phyloP scores from a whole-genome alignment of 192 early-diverging fungal genomes.

The Backusella circina region DNA sequence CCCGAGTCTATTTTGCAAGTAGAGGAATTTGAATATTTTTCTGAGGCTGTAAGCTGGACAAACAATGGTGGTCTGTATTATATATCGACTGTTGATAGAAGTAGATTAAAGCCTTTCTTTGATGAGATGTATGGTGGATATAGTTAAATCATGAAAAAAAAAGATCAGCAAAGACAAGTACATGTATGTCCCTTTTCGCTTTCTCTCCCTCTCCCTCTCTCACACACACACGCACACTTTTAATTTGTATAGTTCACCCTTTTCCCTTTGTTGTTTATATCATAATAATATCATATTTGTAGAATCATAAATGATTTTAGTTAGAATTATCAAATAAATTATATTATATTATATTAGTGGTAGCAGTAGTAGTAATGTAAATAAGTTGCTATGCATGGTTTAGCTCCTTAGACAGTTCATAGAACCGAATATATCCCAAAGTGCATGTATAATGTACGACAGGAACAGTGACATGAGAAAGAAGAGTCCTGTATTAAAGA shows the following conservation, averaged over 20 bases:
- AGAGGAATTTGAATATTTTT: conserved; percentile 61
- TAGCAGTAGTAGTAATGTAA: background rate
- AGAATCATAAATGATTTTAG: background rate
- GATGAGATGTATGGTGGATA: conserved; percentile 15
- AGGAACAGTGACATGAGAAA: conserved; percentile 8
- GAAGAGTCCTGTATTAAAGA: conserved; percentile 2
- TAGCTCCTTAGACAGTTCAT: background rate
- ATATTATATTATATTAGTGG: background rate
- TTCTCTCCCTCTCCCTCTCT: background rate
- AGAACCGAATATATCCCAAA: conserved; percentile 3
- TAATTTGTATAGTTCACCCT: background rate
- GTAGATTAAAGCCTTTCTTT: conserved; percentile 44
- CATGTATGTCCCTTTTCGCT: background rate
- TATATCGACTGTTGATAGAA: conserved; percentile 75
- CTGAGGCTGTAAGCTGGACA: conserved; percentile 75
- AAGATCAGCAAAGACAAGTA: too few relatives aligned
- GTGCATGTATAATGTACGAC: background rate
- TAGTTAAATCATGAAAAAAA: background rate
- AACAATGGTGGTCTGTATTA: conserved; percentile 76
- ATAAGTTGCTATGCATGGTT: background rate
- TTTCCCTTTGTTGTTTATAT: conserved; percentile 1
- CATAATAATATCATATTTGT: background rate
- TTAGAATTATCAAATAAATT: background rate
- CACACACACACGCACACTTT: background rate
- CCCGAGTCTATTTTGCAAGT: conserved; percentile 71